Percentiles rank a stretch among this genome's conserved stretches.
Evolutionary conservation across 2,329 filamentous ascomycete species (phyloP).

Genomic region (Plenodomus lindquistii): DNA sequence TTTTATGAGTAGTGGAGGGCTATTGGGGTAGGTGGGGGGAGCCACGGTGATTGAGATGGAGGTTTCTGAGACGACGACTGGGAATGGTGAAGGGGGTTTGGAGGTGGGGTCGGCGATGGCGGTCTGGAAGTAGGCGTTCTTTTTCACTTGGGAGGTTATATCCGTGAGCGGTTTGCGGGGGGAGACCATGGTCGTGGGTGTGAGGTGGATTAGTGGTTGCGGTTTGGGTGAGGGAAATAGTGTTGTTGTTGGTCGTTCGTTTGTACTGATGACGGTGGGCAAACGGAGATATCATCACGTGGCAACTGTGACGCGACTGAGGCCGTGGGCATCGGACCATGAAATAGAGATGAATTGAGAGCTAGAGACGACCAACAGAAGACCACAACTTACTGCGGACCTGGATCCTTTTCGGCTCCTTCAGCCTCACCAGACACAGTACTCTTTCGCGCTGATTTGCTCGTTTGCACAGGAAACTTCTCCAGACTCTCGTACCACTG

Average conservation of each 20-base stretch:
- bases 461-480: conserved; percentile 35
- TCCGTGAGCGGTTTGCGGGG: neutral
- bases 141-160: conserved; percentile 15
- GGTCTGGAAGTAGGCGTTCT: conserved; percentile 5
- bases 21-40: neutral
- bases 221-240: neutral
- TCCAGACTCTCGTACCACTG: conserved; percentile 43
- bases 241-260: neutral
- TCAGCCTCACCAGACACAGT: neutral
- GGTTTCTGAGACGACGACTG: neutral
- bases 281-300: conserved; percentile 5
- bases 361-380: neutral
- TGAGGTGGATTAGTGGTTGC: neutral
- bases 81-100: neutral
- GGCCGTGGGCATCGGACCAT: neutral
- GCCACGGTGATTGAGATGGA: neutral
- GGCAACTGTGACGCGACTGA: neutral
- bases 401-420: neutral
- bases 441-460: neutral
- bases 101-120: conserved; percentile 1
- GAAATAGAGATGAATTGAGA: neutral
- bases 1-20: conserved; percentile 5
- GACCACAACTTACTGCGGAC: neutral
- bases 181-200: neutral
- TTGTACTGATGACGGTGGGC: neutral